These are phyloP conservation scores for Coix lacrymajobi DNA, from an alignment of 176 grass and related monocot genomes.

Conservation along the genomic window DNA sequence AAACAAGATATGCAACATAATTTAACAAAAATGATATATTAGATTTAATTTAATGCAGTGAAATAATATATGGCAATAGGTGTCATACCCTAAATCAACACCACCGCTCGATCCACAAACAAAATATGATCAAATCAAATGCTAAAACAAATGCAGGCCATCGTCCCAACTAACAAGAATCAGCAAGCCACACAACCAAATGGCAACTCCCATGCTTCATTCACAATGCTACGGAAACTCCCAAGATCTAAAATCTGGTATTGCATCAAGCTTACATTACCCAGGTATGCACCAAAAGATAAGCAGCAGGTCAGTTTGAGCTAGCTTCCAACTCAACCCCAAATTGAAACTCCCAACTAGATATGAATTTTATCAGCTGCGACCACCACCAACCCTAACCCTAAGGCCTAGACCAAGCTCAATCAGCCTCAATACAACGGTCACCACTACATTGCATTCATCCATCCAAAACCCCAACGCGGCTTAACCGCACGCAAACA, in stretches of 20 bases:
- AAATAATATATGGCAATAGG: not conserved
- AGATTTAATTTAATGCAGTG: not conserved
- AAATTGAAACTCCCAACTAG: not conserved
- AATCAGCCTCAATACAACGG: not conserved
- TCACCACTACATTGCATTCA: not conserved
- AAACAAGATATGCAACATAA: not conserved
- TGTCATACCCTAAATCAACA: not conserved
- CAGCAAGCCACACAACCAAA: not conserved
- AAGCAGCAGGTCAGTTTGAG: not conserved
- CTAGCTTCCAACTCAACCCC: not conserved
- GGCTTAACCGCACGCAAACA: not conserved
- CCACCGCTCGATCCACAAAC: not conserved
- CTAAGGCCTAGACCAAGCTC: not conserved
- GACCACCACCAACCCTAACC: not conserved
- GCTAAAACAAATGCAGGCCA: not conserved
- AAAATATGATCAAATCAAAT: not conserved
- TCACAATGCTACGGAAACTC: not conserved
- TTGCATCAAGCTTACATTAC: not conserved
- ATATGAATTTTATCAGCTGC: not conserved
- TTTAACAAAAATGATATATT: not conserved
- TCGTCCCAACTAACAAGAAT: not conserved
- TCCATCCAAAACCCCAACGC: not conserved
- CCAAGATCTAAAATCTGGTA: not conserved
- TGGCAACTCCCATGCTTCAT: too few species aligned
- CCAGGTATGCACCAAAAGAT: too few species aligned